These are phyloP conservation scores for Suillus bovinus DNA, from an alignment of 768 basidiomycete genomes.

Conservation along the genomic window DNA sequence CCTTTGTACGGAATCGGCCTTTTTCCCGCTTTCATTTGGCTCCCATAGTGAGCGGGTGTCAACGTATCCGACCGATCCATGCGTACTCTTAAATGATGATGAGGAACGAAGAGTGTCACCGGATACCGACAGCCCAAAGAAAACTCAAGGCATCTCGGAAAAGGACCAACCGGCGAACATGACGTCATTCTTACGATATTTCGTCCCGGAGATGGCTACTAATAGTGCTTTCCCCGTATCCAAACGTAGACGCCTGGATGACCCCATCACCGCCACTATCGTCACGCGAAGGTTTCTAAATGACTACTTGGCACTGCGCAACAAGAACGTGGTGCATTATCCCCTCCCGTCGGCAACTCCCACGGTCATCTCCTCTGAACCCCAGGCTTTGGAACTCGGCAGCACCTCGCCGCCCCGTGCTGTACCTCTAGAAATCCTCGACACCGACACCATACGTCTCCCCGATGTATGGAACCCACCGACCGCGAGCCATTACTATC, in stretches of 20 bases:
- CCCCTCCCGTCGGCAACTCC: background rate
- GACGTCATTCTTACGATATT: background rate
- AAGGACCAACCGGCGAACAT: background rate
- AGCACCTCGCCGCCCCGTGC: slow-evolving; percentile 17
- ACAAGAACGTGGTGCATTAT: background rate
- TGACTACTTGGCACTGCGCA: slow-evolving; percentile 1
- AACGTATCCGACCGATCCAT: background rate
- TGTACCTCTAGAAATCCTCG: slow-evolving; percentile 43
- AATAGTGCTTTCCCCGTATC: background rate
- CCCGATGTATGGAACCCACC: slow-evolving; percentile 36
- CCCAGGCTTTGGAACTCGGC: background rate
- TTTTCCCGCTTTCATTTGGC: background rate
- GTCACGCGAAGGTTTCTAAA: background rate
- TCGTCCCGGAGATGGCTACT: background rate
- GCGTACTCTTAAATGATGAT: background rate
- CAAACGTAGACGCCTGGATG: background rate
- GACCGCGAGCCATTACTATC: slow-evolving; percentile 54
- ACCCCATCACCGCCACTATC: background rate
- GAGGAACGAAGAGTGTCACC: background rate
- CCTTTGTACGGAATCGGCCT: background rate
- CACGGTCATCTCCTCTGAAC: background rate
- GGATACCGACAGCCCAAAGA: background rate
- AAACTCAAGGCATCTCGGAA: background rate
- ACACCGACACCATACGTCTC: slow-evolving; percentile 45
- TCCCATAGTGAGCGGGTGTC: background rate